Percentiles rank a stretch among this genome's conserved stretches.
Conservation (phyloP, 2,329 filamentous ascomycete genomes). For the Gaeumannomyces sp. region DNA sequence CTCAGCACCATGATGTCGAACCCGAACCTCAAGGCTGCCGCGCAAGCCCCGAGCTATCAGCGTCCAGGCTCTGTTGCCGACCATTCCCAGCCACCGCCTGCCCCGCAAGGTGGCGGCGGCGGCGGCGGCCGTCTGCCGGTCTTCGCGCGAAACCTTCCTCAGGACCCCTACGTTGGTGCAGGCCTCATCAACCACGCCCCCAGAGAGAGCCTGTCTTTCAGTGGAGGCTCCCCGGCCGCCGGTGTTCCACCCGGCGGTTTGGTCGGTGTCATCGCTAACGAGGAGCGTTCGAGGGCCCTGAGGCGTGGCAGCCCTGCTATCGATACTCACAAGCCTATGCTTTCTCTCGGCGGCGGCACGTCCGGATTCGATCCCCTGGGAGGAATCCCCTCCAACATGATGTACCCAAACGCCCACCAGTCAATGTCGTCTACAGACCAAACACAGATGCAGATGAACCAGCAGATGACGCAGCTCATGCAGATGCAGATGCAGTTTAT, state of each 20-base stretch:
- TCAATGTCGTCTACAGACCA: conserved; percentile 58
- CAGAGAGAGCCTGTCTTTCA: conserved; percentile 68
- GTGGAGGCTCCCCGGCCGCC: conserved; percentile 45
- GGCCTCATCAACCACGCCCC: conserved; percentile 65
- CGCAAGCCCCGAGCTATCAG: conserved; percentile 35
- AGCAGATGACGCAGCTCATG: conserved; percentile 84
- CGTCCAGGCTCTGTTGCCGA: conserved; percentile 52
- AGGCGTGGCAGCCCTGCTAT: conserved; percentile 71
- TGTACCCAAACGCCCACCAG: conserved; percentile 34
- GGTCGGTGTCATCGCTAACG: conserved; percentile 80
- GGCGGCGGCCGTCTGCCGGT: conserved; percentile 57
- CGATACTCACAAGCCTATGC: conserved; percentile 38
- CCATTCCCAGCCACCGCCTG: conserved; percentile 34
- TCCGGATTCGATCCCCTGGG: conserved; percentile 41
- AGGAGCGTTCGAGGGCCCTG: conserved; percentile 73
- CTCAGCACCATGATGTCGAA: conserved; percentile 61
- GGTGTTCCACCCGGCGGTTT: conserved; percentile 65
- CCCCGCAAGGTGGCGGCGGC: conserved; percentile 21
- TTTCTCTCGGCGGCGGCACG: conserved; percentile 20
- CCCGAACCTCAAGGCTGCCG: conserved; percentile 58
- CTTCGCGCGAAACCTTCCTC: conserved; percentile 75
- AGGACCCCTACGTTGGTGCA: conserved; percentile 79
- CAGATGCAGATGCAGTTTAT: conserved; percentile 94
- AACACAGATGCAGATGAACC: conserved; percentile 71
- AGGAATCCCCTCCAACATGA: conserved; percentile 45